Conservation (phyloP, 169 alveolate species). For the Cryptosporidium baileyi region DNA sequence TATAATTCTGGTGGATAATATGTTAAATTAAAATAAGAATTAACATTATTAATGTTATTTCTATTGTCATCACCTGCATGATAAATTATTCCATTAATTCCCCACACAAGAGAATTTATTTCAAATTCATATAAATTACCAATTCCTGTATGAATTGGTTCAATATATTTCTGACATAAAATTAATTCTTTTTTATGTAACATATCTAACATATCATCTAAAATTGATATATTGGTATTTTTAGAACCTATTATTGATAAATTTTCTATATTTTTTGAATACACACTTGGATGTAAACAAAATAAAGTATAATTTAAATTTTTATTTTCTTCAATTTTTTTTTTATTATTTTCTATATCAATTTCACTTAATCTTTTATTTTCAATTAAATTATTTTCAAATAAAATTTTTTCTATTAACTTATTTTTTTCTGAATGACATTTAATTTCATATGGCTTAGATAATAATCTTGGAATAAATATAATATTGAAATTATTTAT, state of each 20-base stretch:
- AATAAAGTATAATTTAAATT: not conserved
- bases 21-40: slow-evolving; percentile 42
- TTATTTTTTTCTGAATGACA: slow-evolving; percentile 68
- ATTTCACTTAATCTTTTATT: slow-evolving; percentile 67
- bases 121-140: slow-evolving; percentile 6
- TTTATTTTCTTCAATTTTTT: not conserved
- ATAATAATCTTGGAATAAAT: slow-evolving; percentile 79
- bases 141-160: not conserved
- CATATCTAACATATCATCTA: slow-evolving; percentile 12
- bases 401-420: slow-evolving; percentile 23
- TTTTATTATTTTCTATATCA: not conserved
- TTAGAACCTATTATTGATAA: slow-evolving; percentile 8
- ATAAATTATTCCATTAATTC: slow-evolving; percentile 68
- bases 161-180: slow-evolving; percentile 33
- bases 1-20: slow-evolving; percentile 37
- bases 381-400: slow-evolving; percentile 55
- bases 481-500: slow-evolving; percentile 80
- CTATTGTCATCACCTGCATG: slow-evolving; percentile 64
- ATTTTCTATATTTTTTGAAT: not conserved
- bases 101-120: slow-evolving; percentile 59
- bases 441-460: slow-evolving; percentile 76
- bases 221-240: not conserved
- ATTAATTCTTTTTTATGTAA: slow-evolving; percentile 17
- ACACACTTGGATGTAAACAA: not conserved
- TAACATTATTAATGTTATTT: not conserved